Percentiles rank a stretch among this genome's conserved stretches.
Evolutionary conservation across 1,139 yeast genomes (phyloP).

Genomic region (Blastobotrys raffinosifermentans): DNA sequence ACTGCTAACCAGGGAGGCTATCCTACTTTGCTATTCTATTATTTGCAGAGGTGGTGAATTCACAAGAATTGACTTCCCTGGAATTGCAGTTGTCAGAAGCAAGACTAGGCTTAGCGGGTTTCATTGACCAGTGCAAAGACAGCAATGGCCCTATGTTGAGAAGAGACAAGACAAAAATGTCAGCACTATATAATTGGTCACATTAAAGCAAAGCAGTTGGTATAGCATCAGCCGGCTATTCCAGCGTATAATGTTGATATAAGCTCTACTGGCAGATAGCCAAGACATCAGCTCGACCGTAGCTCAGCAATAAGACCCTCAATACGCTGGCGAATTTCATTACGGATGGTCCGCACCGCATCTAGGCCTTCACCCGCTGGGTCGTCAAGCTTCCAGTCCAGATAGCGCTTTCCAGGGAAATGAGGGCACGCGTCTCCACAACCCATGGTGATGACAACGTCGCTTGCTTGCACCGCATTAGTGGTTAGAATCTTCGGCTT

Average conservation of each 20-base stretch:
- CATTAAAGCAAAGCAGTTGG: too few relatives aligned
- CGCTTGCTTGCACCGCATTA: background rate
- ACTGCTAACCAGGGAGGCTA: background rate
- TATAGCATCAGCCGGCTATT: too few relatives aligned
- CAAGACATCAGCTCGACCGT: too few relatives aligned
- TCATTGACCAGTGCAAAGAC: background rate
- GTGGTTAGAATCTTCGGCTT: background rate
- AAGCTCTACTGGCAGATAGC: too few relatives aligned
- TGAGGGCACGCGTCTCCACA: slow-evolving; percentile 1
- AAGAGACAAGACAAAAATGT: too few relatives aligned
- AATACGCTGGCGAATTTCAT: background rate
- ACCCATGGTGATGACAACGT: slow-evolving; percentile 1
- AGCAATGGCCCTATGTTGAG: background rate
- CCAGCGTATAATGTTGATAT: too few relatives aligned
- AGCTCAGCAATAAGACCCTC: background rate
- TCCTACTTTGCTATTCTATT: background rate
- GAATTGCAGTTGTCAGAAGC: background rate
- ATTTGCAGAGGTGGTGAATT: background rate
- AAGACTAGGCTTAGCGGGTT: background rate
- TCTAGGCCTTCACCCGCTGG: background rate
- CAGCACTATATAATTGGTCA: too few relatives aligned
- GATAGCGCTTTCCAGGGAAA: slow-evolving; percentile 1
- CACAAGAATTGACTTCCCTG: background rate
- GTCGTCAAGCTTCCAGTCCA: background rate
- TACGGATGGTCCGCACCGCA: background rate